phyloP scores from a whole-genome alignment of 352 stramenopile species.

The Halophytophthora polymorphica region DNA sequence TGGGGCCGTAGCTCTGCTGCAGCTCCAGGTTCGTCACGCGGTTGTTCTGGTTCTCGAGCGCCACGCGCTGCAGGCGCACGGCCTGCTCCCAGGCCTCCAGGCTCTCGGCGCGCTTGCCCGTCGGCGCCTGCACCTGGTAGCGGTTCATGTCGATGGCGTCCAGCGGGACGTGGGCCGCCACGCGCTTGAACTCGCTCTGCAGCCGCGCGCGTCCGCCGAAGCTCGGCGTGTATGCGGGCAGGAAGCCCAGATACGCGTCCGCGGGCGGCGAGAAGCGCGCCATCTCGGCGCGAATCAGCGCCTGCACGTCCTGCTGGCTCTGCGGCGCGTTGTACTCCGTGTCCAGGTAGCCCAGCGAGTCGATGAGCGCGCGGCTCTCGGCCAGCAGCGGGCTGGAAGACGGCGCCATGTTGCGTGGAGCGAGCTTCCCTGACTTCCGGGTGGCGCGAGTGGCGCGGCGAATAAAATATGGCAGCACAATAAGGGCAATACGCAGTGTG shows the following conservation, averaged over 20 bases:
- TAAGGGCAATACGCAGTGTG: no score
- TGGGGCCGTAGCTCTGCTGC: slow-evolving; percentile 67
- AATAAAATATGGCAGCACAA: no score
- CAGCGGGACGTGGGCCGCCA: slow-evolving; percentile 62
- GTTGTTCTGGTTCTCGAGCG: slow-evolving; percentile 62
- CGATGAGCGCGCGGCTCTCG: slow-evolving; percentile 60
- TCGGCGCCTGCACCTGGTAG: slow-evolving; percentile 53
- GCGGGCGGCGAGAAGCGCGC: slow-evolving; percentile 46
- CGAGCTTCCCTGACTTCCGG: no score
- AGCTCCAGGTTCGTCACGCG: slow-evolving; percentile 75
- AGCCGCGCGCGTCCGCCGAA: slow-evolving; percentile 54
- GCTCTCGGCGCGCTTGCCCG: slow-evolving; percentile 32
- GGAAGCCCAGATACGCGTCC: slow-evolving; percentile 56
- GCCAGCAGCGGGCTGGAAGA: slow-evolving; percentile 54
- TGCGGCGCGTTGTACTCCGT: slow-evolving; percentile 48
- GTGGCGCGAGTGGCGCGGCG: no score
- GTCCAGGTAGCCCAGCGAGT: slow-evolving; percentile 77
- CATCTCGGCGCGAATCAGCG: slow-evolving; percentile 73
- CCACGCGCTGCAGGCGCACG: slow-evolving; percentile 43
- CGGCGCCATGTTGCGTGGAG: slow-evolving; percentile 36
- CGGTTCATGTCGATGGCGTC: slow-evolving; percentile 70
- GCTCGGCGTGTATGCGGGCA: slow-evolving; percentile 51
- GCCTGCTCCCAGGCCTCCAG: slow-evolving; percentile 54
- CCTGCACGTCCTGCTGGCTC: slow-evolving; percentile 56
- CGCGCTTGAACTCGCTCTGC: slow-evolving; percentile 70